These are phyloP conservation scores for Verticillium tricorpus DNA, from an alignment of 2,329 filamentous ascomycete genomes.

Conservation along the genomic window DNA sequence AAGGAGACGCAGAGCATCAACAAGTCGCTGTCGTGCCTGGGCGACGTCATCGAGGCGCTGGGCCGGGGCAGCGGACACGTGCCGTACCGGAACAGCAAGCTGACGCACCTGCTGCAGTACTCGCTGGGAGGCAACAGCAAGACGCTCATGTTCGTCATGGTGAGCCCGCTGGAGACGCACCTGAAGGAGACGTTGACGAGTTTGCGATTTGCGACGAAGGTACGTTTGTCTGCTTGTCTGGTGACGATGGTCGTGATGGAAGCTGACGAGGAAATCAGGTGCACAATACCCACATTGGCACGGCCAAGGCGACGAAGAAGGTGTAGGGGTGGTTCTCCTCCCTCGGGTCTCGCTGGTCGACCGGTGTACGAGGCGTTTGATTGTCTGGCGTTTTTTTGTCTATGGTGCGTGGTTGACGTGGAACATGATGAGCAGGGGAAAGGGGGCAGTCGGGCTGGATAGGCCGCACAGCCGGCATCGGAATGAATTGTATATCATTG, in stretches of 20 bases:
- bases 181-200: slow-evolving; percentile 90
- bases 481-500: background rate
- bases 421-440: background rate
- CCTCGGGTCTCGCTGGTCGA: background rate
- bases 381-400: background rate
- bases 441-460: background rate
- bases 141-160: slow-evolving; percentile 99
- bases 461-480: background rate
- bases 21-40: slow-evolving; percentile 84
- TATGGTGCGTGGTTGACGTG: background rate
- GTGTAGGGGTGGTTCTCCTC: slow-evolving; percentile 12
- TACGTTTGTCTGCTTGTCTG: slow-evolving; percentile 29
- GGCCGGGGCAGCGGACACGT: slow-evolving; percentile 80
- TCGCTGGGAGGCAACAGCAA: slow-evolving; percentile 93
- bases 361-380: background rate
- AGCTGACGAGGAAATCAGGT: slow-evolving; percentile 40
- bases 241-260: too few relatives aligned
- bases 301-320: slow-evolving; percentile 72
- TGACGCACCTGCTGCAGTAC: slow-evolving; percentile 93
- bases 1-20: slow-evolving; percentile 98
- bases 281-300: slow-evolving; percentile 88
- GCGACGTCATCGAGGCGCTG: slow-evolving; percentile 92
- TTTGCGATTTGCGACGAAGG: slow-evolving; percentile 93
- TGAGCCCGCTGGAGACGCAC: slow-evolving; percentile 85
- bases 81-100: slow-evolving; percentile 93